Base-by-base conservation (phyloP, 2,329 filamentous ascomycete genomes). In the Fusarium veterinarium region DNA sequence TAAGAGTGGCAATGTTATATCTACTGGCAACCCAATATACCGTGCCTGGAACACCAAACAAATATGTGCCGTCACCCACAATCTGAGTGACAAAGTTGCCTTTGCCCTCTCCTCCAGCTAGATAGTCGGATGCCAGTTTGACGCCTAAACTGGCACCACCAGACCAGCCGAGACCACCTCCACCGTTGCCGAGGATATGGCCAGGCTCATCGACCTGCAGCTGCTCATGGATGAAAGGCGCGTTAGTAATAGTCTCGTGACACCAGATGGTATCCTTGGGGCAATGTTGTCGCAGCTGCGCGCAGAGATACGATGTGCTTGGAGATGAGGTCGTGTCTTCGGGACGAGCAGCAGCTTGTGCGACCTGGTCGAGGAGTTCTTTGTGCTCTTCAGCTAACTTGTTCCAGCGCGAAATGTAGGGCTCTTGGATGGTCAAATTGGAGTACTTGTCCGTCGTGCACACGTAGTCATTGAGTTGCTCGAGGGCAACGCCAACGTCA, bases 131-230 rank as follows among this genome's bases (percentile, higher is more conserved):
- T 0, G 92, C 93, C 8, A 95, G 86, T 77, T 94, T 94, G 77
- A 94, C 90, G 4, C 93, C 93, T 10, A 56, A 56, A 13, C 38
- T 90, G 51, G 84, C 93, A 20, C 93, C 93, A 20, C 92, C 92
- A 17, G 89, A 92, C 93, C 93, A 95, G 2, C 92, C 92, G 0
- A 95, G 88, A 4, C 93, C 93, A 17, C 92, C 92, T 8, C 91
- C 92, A 5, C 93, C 92, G 79, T 92, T 94, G 76, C 94, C 94
- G 77, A 95, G 88, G 90, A 91, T 94, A 3, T 88, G 89, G 0
- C 92, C 92, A 0, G 93, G 92, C 0, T 89, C 77, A 0, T 86
- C 89, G 3, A 89, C 86, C 73, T 90, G 89, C 11, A 95, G 83
- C 71, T 94, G 91, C 72, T 95, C 92, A 20, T 88, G 86, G 3